Evolutionary conservation across 2,329 filamentous ascomycete genomes (phyloP).

Genomic region (Fusarium devonianum): DNA sequence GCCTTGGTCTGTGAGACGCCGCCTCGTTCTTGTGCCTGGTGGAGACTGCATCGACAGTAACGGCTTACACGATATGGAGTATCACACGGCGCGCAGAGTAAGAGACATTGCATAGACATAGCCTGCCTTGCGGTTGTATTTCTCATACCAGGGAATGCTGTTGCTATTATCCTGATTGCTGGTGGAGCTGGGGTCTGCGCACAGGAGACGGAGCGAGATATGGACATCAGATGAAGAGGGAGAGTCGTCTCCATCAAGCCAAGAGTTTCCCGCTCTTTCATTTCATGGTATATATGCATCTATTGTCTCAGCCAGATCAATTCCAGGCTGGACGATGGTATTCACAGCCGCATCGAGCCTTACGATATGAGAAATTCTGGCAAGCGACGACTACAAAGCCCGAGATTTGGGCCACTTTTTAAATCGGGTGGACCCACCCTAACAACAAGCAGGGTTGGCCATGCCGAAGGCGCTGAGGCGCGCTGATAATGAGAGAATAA

Average conservation of each 20-base stretch:
- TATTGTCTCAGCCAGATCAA: not conserved
- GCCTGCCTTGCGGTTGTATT: not conserved
- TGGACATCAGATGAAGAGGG: not conserved
- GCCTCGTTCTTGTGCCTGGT: not conserved
- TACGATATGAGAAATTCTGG: constrained; percentile 14
- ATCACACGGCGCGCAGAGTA: too few species aligned
- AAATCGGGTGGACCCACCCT: constrained; percentile 3
- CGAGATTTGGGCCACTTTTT: too few species aligned
- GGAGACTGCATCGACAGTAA: not conserved
- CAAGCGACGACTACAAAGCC: too few species aligned
- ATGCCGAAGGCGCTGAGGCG: constrained; percentile 4
- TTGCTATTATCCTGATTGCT: constrained; percentile 6
- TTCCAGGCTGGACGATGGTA: not conserved
- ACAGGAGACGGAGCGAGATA: not conserved
- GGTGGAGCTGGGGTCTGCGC: constrained; percentile 14
- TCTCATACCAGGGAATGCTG: not conserved
- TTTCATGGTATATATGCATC: not conserved
- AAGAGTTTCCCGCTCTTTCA: not conserved
- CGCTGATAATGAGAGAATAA: constrained; percentile 6
- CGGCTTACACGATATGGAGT: too few species aligned
- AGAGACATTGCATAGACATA: not conserved
- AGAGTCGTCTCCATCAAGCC: not conserved
- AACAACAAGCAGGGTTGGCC: constrained; percentile 7
- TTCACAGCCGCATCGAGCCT: too few species aligned
- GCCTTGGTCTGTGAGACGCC: not conserved